A percentile compares a stretch with the other conserved stretches of the same genome.
phyloP scores from a whole-genome alignment of 148 eudicot genomes.

The Spergularia marina region DNA sequence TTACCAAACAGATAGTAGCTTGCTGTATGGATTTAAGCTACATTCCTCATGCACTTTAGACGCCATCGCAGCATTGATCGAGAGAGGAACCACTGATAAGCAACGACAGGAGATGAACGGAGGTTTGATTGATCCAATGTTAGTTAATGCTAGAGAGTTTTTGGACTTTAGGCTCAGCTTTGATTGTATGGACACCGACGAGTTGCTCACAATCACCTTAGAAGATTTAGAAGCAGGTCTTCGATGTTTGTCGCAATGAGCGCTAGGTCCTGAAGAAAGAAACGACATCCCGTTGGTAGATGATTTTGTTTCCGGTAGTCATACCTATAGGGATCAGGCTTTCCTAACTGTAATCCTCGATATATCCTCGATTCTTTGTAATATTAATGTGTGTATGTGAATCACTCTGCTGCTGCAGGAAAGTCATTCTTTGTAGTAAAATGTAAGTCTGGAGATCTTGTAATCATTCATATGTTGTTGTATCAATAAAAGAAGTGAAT shows the following conservation, averaged over 20 bases:
- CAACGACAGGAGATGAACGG: constrained; percentile 92
- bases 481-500: constrained; percentile 13
- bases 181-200: constrained; percentile 83
- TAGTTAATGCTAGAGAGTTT: constrained; percentile 84
- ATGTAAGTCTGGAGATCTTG: not conserved
- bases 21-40: constrained; percentile 78
- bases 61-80: constrained; percentile 59
- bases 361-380: constrained; percentile 23
- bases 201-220: constrained; percentile 71
- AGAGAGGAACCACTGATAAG: constrained; percentile 66
- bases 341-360: constrained; percentile 6
- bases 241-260: constrained; percentile 46
- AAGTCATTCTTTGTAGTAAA: constrained; percentile 2
- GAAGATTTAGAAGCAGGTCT: constrained; percentile 80
- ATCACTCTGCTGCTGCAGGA: not conserved
- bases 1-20: constrained; percentile 57
- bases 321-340: constrained; percentile 1
- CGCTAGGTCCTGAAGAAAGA: not conserved
- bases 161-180: constrained; percentile 85
- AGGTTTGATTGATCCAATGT: constrained; percentile 83
- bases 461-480: constrained; percentile 6
- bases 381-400: constrained; percentile 7
- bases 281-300: not conserved
- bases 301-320: not conserved
- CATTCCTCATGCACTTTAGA: constrained; percentile 66